Base-by-base conservation (phyloP, 2,329 filamentous ascomycete genomes). In the Onygenales sp. region DNA sequence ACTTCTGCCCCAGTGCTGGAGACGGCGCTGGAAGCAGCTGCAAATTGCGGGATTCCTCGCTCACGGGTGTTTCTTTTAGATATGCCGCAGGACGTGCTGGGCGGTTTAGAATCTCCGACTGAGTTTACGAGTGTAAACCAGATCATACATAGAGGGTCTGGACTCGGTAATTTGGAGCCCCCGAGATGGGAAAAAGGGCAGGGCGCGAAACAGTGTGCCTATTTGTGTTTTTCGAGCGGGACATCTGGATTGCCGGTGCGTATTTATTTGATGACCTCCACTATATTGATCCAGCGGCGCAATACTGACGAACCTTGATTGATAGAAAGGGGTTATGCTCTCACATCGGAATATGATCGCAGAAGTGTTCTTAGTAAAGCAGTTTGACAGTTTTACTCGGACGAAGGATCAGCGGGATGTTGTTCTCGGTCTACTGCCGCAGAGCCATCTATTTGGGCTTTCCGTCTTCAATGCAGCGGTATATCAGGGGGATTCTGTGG, bases 401-500 rank as follows among this genome's bases (percentile, higher is more conserved):
- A 67, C 75, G 68, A 64, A 72, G 39, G 75, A 76, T 59, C 75
- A 70, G 0, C 52, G 46, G 31, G 77, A 81, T 53, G 73, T 75
- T 32, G 74, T 67, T 4, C 77, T 88, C 0, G 85, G 84, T 2
- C 72, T 88, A 9, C 71, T 89, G 0, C 86, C 86, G 0, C 80
- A 87, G 63, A 87, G 83, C 58, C 87, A 91, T 63, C 89, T 89
- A 57, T 90, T 89, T 66, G 82, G 81, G 5, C 71, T 90, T 35
- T 77, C 86, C 17, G 79, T 87, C 52, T 80, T 79, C 35, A 80
- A 85, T 63, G 68, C 73, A 2, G 75, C 76, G 47, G 73, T 79
- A 2, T 89, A 82, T 64, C 78, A 82, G 43, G 86, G 86, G 17
- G 86, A 90, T 60, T 79, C 80, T 49, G 74, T 85, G n/a, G 75